Conservation (phyloP, 2,329 filamentous ascomycete species). For the Mycosphaerella arachidis region DNA sequence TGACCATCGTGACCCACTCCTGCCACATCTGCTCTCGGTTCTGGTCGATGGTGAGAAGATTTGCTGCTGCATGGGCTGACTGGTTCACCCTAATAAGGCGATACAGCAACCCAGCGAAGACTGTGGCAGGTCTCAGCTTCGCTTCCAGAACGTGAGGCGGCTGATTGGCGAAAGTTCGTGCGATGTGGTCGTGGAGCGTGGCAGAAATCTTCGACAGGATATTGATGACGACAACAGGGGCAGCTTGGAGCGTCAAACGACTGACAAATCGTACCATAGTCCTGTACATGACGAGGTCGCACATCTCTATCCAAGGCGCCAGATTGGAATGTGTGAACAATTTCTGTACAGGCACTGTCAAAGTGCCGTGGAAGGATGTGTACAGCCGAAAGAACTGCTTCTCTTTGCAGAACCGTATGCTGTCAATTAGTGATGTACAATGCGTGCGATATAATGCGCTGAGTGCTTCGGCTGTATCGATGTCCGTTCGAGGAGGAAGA, state of each 20-base stretch:
- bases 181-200: slow-evolving; percentile 73
- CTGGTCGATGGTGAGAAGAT: slow-evolving; percentile 81
- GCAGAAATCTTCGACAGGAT: slow-evolving; percentile 84
- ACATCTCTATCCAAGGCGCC: slow-evolving; percentile 90
- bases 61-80: slow-evolving; percentile 87
- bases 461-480: slow-evolving; percentile 79
- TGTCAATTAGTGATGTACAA: slow-evolving; percentile 91
- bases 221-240: slow-evolving; percentile 80
- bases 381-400: slow-evolving; percentile 95
- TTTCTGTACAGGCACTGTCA: slow-evolving; percentile 95
- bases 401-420: slow-evolving; percentile 91
- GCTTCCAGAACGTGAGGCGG: slow-evolving; percentile 81
- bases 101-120: slow-evolving; percentile 82
- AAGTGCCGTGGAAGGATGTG: slow-evolving; percentile 88
- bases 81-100: slow-evolving; percentile 87
- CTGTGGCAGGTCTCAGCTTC: slow-evolving; percentile 79
- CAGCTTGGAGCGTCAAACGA: slow-evolving; percentile 82
- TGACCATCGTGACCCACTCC: slow-evolving; percentile 70
- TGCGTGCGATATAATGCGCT: slow-evolving; percentile 87
- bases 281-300: slow-evolving; percentile 92
- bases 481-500: slow-evolving; percentile 74
- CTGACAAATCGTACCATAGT: slow-evolving; percentile 92
- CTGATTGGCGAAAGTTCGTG: slow-evolving; percentile 77
- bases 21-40: slow-evolving; percentile 94
- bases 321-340: slow-evolving; percentile 76